Conservation (phyloP, 225 moss, liverwort and hornwort genomes). For the Polytrichum commune region DNA sequence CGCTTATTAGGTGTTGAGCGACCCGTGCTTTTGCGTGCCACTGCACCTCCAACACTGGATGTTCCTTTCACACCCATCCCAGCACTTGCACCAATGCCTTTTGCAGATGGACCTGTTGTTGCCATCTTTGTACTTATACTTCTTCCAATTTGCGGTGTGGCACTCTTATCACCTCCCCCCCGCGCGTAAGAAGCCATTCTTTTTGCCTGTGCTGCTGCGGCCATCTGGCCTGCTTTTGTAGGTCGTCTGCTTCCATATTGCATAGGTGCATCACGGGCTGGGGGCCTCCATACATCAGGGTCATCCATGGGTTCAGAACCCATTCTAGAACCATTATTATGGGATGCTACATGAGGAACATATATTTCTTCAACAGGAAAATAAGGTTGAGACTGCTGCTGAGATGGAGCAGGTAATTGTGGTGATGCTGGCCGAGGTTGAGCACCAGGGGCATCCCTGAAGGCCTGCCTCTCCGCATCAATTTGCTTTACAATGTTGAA, state of each 20-base stretch:
- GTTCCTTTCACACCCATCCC: conserved; percentile 44
- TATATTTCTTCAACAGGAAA: conserved; percentile 76
- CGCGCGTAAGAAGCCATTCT: conserved; percentile 72
- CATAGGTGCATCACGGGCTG: conserved; percentile 72
- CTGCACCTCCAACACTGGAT: conserved; percentile 47
- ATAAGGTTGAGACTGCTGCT: conserved; percentile 56
- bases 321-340: conserved; percentile 29
- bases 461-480: conserved; percentile 93
- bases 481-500: conserved; percentile 97
- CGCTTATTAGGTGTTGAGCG: conserved; percentile 86
- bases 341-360: conserved; percentile 48
- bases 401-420: conserved; percentile 22
- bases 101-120: conserved; percentile 46
- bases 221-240: conserved; percentile 87
- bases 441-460: conserved; percentile 94
- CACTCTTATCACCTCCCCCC: conserved; percentile 58
- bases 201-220: conserved; percentile 87
- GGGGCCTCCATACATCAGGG: conserved; percentile 98
- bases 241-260: conserved; percentile 96
- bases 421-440: conserved; percentile 74
- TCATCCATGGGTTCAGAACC: conserved; percentile 64
- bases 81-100: conserved; percentile 47
- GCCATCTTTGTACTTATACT: conserved; percentile 35
- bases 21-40: conserved; percentile 59
- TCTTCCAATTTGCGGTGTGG: conserved; percentile 12